Evolutionary conservation across 768 basidiomycete genomes (phyloP), one percentile per base, ranked within the genome.

Genomic region (Solioccasus polychromus): DNA sequence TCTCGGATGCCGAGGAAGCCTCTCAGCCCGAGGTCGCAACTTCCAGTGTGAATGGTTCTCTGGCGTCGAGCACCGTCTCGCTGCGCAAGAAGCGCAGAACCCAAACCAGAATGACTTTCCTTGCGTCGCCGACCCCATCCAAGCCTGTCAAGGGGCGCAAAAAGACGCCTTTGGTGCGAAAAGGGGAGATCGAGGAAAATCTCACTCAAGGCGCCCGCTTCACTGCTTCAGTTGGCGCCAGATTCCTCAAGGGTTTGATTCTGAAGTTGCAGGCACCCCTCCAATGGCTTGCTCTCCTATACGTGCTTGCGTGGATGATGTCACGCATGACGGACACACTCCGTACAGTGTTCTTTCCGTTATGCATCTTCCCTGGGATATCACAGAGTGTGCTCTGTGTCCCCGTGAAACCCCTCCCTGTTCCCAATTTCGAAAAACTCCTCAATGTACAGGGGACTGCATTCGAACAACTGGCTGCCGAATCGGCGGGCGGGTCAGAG

Each of bases 321-420:
- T 61, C 58, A n/a, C 54, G 60, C 26, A 61, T 82, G 37, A 68
- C 73, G 8, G 37, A 55, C 6, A 71, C 71, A 0, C 41, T 88
- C 44, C 69, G 69, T n/a, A 57, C 64, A 4, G 72, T 74, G 0
- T 68, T 85, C 44, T 58, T 71, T 3, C 85, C 87, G 0, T 38
- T 87, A 1, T 89, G 87, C 62, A 63, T 72, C 37, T 31, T 88
- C 12, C 87, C 88, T 2, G 72, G 77, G 14, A 59, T 88, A 25
- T 80, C 78, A 8, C 70, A 63, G 34, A 70, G 69, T 15, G 32
- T 57, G 4, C 47, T 83, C 34, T 87, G 83, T 55, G 32, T 45
- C 15, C 53, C 53, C 17, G 35, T 40, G 9, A 38, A 39, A 22
- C 47, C 48, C 1, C 23, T 26, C 8, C 70, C 75, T 2, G 57